Conservation (phyloP, 352 stramenopile species). For the Phytophthora rubi region DNA sequence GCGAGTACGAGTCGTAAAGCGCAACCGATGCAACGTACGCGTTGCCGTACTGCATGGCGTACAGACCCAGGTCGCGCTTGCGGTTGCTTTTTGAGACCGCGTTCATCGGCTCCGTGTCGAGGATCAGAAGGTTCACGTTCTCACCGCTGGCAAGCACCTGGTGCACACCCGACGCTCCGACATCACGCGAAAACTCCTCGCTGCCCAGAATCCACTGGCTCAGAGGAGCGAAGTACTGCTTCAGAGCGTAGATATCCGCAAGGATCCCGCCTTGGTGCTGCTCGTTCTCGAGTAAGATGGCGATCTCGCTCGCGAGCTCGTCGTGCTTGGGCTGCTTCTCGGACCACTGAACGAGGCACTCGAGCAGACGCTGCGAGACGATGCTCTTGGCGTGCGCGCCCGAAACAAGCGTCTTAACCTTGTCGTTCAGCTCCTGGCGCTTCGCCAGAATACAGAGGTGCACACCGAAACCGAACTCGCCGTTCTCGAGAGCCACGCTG, state of each 20-base stretch:
- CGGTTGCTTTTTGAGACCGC: slow-evolving; percentile 67
- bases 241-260: slow-evolving; percentile 55
- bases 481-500: slow-evolving; percentile 58
- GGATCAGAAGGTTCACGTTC: slow-evolving; percentile 80
- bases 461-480: slow-evolving; percentile 79
- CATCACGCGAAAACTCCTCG: slow-evolving; percentile 75
- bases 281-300: slow-evolving; percentile 70
- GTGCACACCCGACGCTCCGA: slow-evolving; percentile 74
- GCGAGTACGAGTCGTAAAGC: slow-evolving; percentile 89
- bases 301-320: slow-evolving; percentile 68
- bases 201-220: slow-evolving; percentile 86
- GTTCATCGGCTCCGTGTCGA: slow-evolving; percentile 80
- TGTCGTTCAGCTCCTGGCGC: slow-evolving; percentile 73
- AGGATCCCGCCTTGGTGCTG: slow-evolving; percentile 49
- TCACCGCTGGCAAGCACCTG: slow-evolving; percentile 77
- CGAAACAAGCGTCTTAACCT: slow-evolving; percentile 52
- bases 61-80: slow-evolving; percentile 92
- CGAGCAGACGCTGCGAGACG: slow-evolving; percentile 55
- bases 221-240: slow-evolving; percentile 68
- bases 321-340: slow-evolving; percentile 63
- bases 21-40: slow-evolving; percentile 93
- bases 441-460: slow-evolving; percentile 75
- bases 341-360: slow-evolving; percentile 55
- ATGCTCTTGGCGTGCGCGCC: slow-evolving; percentile 30
- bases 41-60: slow-evolving; percentile 95